These are phyloP conservation scores for Russula emetica DNA, from an alignment of 768 basidiomycete species.

Conservation along the genomic window DNA sequence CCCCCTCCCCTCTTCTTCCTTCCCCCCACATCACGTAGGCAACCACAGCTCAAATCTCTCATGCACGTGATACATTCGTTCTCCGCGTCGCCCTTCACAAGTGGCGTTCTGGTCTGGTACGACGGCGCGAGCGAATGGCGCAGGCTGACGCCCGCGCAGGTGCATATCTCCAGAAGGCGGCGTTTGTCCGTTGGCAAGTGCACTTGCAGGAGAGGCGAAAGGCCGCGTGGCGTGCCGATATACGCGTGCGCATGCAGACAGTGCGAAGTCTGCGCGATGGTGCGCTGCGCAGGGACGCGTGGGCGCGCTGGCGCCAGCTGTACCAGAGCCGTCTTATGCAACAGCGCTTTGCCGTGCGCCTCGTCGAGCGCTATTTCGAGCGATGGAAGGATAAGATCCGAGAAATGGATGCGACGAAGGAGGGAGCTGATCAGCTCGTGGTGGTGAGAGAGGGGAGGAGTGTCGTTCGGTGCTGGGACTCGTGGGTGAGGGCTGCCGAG, in stretches of 20 bases:
- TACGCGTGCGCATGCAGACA: slow-evolving; percentile 65
- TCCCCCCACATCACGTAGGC: slow-evolving; percentile 41
- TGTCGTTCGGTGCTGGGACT: slow-evolving; percentile 47
- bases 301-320: slow-evolving; percentile 63
- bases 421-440: slow-evolving; percentile 44
- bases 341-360: slow-evolving; percentile 45
- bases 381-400: slow-evolving; percentile 52
- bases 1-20: not conserved
- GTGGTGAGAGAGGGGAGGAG: slow-evolving; percentile 35
- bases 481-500: slow-evolving; percentile 50
- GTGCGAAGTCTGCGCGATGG: slow-evolving; percentile 54
- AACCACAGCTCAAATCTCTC: slow-evolving; percentile 62
- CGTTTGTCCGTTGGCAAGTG: slow-evolving; percentile 50
- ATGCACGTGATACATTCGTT: slow-evolving; percentile 64
- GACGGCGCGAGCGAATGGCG: slow-evolving; percentile 39
- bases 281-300: slow-evolving; percentile 52
- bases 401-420: slow-evolving; percentile 43
- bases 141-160: slow-evolving; percentile 46
- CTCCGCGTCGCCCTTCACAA: slow-evolving; percentile 53
- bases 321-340: slow-evolving; percentile 50
- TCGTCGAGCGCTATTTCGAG: slow-evolving; percentile 43
- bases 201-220: slow-evolving; percentile 54
- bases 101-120: slow-evolving; percentile 50
- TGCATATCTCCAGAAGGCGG: slow-evolving; percentile 41
- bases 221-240: slow-evolving; percentile 58